Evolutionary conservation across 768 basidiomycete species (phyloP).

Genomic region (Suillus occidentalis): DNA sequence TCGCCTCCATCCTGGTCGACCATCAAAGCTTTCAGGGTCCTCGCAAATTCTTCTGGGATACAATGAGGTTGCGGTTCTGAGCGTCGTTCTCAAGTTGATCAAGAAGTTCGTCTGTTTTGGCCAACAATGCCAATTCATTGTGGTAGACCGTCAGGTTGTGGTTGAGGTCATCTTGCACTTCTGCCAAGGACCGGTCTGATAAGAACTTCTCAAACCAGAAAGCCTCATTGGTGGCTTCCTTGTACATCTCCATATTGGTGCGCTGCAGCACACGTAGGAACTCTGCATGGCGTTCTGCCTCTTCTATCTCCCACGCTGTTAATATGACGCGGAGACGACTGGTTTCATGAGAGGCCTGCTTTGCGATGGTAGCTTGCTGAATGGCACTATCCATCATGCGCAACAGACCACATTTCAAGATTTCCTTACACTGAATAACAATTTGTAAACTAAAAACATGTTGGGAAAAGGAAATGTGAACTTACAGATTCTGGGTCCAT

Average conservation of each 20-base stretch:
- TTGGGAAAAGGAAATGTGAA: too few species aligned
- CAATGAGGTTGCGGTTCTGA: not conserved
- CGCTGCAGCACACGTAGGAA: not conserved
- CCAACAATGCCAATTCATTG: not conserved
- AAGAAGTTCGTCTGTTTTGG: not conserved
- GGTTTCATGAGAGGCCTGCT: slow-evolving; percentile 5
- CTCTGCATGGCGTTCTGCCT: slow-evolving; percentile 1
- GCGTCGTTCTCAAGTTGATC: not conserved
- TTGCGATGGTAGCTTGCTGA: slow-evolving; percentile 3
- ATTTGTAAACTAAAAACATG: too few species aligned
- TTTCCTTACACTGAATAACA: not conserved
- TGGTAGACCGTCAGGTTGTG: not conserved
- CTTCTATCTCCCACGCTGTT: slow-evolving; percentile 12
- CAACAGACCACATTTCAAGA: not conserved
- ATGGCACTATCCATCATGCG: not conserved
- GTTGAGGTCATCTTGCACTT: not conserved
- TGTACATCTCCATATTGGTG: not conserved
- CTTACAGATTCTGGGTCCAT: too few species aligned
- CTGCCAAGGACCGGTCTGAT: not conserved
- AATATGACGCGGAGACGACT: slow-evolving; percentile 3
- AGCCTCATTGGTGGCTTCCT: not conserved
- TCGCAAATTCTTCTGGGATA: not conserved
- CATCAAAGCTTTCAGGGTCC: not conserved
- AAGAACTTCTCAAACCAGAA: not conserved
- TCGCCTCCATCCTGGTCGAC: not conserved